Percentiles rank a stretch among this genome's conserved stretches.
Evolutionary conservation across 2,329 filamentous ascomycete species (phyloP).

Genomic region (Clarireedia homoeocarpa): DNA sequence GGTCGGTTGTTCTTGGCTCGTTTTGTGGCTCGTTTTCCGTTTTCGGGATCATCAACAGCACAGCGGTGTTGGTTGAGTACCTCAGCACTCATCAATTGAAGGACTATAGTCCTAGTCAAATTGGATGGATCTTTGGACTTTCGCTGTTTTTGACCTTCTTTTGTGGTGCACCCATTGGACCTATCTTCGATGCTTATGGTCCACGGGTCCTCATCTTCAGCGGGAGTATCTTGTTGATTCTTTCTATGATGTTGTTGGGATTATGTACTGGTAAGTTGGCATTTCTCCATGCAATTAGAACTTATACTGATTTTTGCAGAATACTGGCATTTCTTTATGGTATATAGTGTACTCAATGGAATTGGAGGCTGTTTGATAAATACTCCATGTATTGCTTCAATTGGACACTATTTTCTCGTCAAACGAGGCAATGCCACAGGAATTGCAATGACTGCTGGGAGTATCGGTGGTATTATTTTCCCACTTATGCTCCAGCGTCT

Average conservation of each 20-base stretch:
- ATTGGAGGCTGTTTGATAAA: constrained; percentile 57
- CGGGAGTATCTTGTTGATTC: constrained; percentile 25
- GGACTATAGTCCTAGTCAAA: constrained; percentile 46
- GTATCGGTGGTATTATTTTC: constrained; percentile 48
- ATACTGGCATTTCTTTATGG: constrained; percentile 64
- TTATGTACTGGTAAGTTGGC: constrained; percentile 42
- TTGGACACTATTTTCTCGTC: constrained; percentile 57
- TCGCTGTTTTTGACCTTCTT: constrained; percentile 64
- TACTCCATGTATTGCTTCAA: constrained; percentile 54
- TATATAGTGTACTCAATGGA: constrained; percentile 55
- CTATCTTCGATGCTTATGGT: constrained; percentile 60
- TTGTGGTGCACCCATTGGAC: constrained; percentile 60
- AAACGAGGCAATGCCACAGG: constrained; percentile 59
- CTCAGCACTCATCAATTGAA: constrained; percentile 52
- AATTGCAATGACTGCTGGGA: constrained; percentile 55
- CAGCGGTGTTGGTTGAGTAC: constrained; percentile 42
- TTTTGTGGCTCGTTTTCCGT: constrained; percentile 54
- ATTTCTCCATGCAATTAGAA: not conserved
- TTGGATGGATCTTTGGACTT: constrained; percentile 52
- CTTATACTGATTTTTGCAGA: constrained; percentile 25
- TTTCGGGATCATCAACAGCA: constrained; percentile 56
- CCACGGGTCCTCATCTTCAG: constrained; percentile 36
- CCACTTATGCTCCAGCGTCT: constrained; percentile 38
- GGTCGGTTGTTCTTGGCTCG: constrained; percentile 58
- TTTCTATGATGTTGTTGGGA: constrained; percentile 43